A percentile compares a stretch with the other conserved stretches of the same genome.
Conservation (phyloP, 805 yeast genomes). For the Wickerhamiella bombiphila region DNA sequence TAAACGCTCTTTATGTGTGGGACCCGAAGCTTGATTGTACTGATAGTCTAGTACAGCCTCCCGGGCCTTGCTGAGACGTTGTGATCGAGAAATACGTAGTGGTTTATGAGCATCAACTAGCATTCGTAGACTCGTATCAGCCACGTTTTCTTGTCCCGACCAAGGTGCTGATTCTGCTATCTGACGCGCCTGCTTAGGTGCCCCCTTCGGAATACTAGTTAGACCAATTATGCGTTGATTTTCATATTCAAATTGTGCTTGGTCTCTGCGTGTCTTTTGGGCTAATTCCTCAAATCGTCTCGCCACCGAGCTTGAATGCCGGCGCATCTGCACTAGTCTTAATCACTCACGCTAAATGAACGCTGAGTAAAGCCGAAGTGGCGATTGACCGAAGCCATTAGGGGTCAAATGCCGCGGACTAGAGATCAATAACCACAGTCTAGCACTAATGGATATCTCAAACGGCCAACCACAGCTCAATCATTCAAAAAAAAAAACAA, state of each 20-base stretch:
- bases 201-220: constrained; percentile 31
- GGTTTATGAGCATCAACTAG: constrained; percentile 38
- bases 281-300: constrained; percentile 2
- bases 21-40: constrained; percentile 26
- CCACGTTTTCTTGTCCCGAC: constrained; percentile 38
- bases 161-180: constrained; percentile 41
- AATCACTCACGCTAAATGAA: no score
- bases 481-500: no score
- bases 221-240: constrained; percentile 30
- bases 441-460: no score
- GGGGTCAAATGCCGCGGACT: no score
- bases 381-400: no score
- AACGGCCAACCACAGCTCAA: no score
- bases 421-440: no score
- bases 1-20: constrained; percentile 13
- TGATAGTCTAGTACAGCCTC: constrained; percentile 55
- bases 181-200: constrained; percentile 32
- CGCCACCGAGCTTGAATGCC: no score
- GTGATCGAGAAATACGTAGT: constrained; percentile 15
- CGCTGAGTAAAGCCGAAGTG: no score
- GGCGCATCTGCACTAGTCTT: no score
- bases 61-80: constrained; percentile 43
- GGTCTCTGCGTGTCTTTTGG: background rate
- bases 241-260: constrained; percentile 25
- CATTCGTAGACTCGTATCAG: constrained; percentile 41